A percentile compares a stretch with the other conserved stretches of the same genome.
Conservation (phyloP, 495 filamentous ascomycete genomes). For the Diplogelasinospora grovesii region DNA sequence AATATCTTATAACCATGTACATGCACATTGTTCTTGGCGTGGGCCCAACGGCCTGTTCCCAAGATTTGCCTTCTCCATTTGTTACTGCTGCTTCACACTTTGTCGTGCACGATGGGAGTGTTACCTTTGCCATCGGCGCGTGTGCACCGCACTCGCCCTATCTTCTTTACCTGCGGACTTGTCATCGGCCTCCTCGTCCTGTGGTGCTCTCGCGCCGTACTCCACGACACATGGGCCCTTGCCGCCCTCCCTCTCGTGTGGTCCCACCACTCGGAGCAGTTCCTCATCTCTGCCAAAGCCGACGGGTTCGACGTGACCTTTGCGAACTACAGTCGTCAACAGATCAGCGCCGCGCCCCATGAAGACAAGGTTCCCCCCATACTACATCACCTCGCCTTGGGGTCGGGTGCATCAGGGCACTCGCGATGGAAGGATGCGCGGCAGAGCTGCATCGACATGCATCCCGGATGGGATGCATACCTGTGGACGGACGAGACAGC, state of each 20-base stretch:
- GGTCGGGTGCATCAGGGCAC: slow-evolving; percentile 13
- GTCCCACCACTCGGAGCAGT: slow-evolving; percentile 14
- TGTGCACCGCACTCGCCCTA: slow-evolving; percentile 9
- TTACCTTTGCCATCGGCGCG: slow-evolving; percentile 8
- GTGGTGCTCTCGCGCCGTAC: slow-evolving; percentile 12
- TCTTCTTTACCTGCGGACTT: slow-evolving; percentile 5
- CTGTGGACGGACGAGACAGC: slow-evolving; percentile 34
- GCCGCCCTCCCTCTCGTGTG: slow-evolving; percentile 25
- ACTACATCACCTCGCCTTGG: slow-evolving; percentile 35
- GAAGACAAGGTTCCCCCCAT: slow-evolving; percentile 29
- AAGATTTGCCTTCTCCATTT: not conserved
- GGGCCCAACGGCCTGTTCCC: too few relatives aligned
- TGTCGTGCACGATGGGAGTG: slow-evolving; percentile 9
- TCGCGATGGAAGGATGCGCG: slow-evolving; percentile 27
- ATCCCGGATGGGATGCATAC: slow-evolving; percentile 30
- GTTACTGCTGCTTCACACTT: not conserved
- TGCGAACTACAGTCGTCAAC: slow-evolving; percentile 25
- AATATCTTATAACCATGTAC: too few relatives aligned
- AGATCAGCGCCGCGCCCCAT: slow-evolving; percentile 23
- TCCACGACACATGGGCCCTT: slow-evolving; percentile 23
- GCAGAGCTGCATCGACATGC: slow-evolving; percentile 29
- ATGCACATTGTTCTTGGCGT: too few relatives aligned
- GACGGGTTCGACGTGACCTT: slow-evolving; percentile 37
- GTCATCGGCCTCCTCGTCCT: slow-evolving; percentile 6
- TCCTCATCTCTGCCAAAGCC: slow-evolving; percentile 22